Percentiles rank a stretch among this genome's conserved stretches.
phyloP scores from a whole-genome alignment of 768 basidiomycete species.

The Trametes cinnabarina region DNA sequence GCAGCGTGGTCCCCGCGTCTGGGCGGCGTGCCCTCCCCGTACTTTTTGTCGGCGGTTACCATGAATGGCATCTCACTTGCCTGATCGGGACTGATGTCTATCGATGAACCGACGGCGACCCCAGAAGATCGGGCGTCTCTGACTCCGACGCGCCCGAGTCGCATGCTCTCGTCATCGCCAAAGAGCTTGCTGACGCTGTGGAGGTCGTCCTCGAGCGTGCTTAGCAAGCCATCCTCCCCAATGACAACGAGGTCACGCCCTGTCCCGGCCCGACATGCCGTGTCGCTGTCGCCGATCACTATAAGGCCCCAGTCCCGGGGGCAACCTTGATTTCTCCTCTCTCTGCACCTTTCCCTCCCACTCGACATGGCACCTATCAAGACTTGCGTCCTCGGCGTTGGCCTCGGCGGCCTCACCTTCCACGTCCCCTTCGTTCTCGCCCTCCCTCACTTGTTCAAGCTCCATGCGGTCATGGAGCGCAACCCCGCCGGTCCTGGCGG shows the following conservation, averaged over 20 bases:
- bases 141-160: not conserved
- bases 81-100: not conserved
- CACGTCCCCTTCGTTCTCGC: conserved; percentile 79
- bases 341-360: not conserved
- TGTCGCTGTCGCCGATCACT: not conserved
- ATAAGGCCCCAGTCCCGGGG: not conserved
- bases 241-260: not conserved
- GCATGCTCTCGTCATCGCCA: not conserved
- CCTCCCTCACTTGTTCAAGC: conserved; percentile 63
- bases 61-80: conserved; percentile 1
- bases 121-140: not conserved
- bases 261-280: conserved; percentile 4
- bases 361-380: conserved; percentile 45
- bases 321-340: not conserved
- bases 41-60: not conserved
- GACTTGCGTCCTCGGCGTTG: conserved; percentile 73
- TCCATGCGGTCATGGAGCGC: conserved; percentile 74
- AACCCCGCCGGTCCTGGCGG: conserved; percentile 60
- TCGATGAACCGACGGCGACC: not conserved
- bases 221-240: conserved; percentile 2
- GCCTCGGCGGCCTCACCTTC: conserved; percentile 74
- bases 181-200: not conserved
- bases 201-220: not conserved
- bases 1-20: not conserved
- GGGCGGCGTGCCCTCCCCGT: conserved; percentile 3